Base-by-base conservation (phyloP, 176 grass and related monocot genomes). In the Canna indica region DNA sequence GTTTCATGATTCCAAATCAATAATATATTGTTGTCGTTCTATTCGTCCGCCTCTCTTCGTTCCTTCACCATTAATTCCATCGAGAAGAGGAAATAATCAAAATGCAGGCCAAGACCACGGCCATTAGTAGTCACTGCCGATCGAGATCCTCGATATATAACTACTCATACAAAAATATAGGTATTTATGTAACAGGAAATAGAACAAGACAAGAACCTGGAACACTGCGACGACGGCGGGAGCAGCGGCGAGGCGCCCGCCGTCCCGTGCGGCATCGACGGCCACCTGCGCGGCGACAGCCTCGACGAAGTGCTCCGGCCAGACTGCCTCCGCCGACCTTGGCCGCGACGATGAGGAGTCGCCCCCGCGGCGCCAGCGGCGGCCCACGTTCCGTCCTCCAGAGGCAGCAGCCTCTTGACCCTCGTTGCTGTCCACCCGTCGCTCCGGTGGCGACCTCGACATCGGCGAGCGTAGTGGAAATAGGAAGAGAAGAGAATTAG, bases 221-320 rank as follows among this genome's bases (percentile, higher is more conserved):
- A 70, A 70, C 25, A 70, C 27, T 20, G 44, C 26, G 42, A 47
- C 67, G 42, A 70, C 4, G 67, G 67, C 67, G 18, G 67, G 67
- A 27, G 67, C 67, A 13, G 67, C 67, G 27, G 25, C 25, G 67
- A 70, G 67, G 16, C 42, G n/a, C 4, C 67, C 67, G 26, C 9
- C 36, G n/a, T 20, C 11, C 24, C 67, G 67, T 2, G 67, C 44
- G 13, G 67, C 67, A 3, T 47, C 41, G 42, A 30, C 24, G 41
- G 67, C 67, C 14, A 70, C 41, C 39, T 20, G 38, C 14, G 16
- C 26, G 13, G 67, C 67, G 67, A 70, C 67, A 2, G 67, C 18
- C 28, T 70, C 67, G 15, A 70, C 67, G 67, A 70, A 70, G 42
- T 70, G 38, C 67, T 70, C 67, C 41, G 67, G 67, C 41, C 39